Conservation (phyloP, 345 rosid genomes). For the Lepidium sativum region DNA sequence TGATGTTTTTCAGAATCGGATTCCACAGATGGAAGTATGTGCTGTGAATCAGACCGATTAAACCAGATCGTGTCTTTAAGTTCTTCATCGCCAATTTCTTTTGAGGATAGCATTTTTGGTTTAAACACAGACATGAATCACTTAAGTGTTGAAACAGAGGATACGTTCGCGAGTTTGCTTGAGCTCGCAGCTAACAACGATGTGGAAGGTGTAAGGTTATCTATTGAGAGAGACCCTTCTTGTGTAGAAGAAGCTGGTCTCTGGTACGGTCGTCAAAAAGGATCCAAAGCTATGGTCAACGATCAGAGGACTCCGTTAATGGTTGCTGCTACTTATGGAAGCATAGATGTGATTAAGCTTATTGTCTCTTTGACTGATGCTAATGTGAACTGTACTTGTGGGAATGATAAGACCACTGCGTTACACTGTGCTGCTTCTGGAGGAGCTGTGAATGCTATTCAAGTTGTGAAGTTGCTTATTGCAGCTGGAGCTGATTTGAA, state of each 20-base stretch:
- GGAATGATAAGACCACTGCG: conserved; percentile 67
- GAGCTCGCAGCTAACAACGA: conserved; percentile 95
- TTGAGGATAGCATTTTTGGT: conserved; percentile 29
- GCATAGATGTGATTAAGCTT: conserved; percentile 59
- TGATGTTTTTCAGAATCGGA: conserved; percentile 21
- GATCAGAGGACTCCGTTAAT: conserved; percentile 77
- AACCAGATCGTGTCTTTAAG: conserved; percentile 19
- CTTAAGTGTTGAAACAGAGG: conserved; percentile 70
- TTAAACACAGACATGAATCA: conserved; percentile 53
- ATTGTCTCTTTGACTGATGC: conserved; percentile 63
- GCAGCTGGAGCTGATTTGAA: conserved; percentile 78
- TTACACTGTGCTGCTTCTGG: conserved; percentile 95
- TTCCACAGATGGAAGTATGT: conserved; percentile 46
- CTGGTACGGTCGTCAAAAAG: conserved; percentile 90
- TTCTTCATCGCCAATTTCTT: conserved; percentile 16
- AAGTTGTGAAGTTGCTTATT: conserved; percentile 67
- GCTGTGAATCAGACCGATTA: conserved; percentile 43
- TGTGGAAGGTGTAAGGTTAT: conserved; percentile 46
- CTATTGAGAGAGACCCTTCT: conserved; percentile 53
- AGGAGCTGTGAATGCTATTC: conserved; percentile 70
- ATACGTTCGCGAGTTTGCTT: conserved; percentile 74
- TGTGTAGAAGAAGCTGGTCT: conserved; percentile 66
- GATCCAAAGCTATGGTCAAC: conserved; percentile 75
- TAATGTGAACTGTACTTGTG: conserved; percentile 64
- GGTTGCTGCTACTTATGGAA: conserved; percentile 93